Evolutionary conservation across 2,329 filamentous ascomycete genomes (phyloP).

Genomic region (Microdochium nivale): DNA sequence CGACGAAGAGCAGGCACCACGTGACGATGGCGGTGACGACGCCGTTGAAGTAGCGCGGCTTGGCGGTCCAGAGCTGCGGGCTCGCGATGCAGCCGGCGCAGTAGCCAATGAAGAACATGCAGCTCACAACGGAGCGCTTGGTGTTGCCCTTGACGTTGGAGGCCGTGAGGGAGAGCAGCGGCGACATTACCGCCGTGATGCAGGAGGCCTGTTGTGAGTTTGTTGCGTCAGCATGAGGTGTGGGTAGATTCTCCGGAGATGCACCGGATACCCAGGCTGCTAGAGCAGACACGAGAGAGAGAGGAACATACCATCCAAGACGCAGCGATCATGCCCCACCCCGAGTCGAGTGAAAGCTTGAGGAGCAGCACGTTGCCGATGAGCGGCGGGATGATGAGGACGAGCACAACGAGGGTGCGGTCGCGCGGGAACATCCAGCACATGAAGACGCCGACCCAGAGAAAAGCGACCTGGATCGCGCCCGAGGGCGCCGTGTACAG

Average conservation of each 20-base stretch:
- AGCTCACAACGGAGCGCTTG: constrained; percentile 35
- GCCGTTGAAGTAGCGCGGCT: constrained; percentile 34
- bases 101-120: constrained; percentile 42
- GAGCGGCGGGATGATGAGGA: constrained; percentile 30
- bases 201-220: constrained; percentile 25
- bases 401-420: constrained; percentile 27
- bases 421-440: constrained; percentile 28
- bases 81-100: constrained; percentile 34
- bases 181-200: constrained; percentile 30
- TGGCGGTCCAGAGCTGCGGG: constrained; percentile 38
- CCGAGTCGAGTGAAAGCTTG: constrained; percentile 25
- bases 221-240: not conserved
- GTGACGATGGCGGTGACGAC: constrained; percentile 34
- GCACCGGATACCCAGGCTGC: too few relatives aligned
- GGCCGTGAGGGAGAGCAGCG: constrained; percentile 32
- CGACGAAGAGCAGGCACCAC: constrained; percentile 29
- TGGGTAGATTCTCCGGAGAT: too few relatives aligned
- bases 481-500: constrained; percentile 38
- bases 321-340: constrained; percentile 38
- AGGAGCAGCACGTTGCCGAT: constrained; percentile 34
- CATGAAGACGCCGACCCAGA: constrained; percentile 34
- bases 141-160: constrained; percentile 44
- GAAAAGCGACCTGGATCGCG: constrained; percentile 32
- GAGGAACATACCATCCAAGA: constrained; percentile 30
- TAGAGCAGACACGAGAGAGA: not conserved